These are phyloP conservation scores for Fabrea salina DNA, from an alignment of 169 alveolate genomes.

Conservation along the genomic window DNA sequence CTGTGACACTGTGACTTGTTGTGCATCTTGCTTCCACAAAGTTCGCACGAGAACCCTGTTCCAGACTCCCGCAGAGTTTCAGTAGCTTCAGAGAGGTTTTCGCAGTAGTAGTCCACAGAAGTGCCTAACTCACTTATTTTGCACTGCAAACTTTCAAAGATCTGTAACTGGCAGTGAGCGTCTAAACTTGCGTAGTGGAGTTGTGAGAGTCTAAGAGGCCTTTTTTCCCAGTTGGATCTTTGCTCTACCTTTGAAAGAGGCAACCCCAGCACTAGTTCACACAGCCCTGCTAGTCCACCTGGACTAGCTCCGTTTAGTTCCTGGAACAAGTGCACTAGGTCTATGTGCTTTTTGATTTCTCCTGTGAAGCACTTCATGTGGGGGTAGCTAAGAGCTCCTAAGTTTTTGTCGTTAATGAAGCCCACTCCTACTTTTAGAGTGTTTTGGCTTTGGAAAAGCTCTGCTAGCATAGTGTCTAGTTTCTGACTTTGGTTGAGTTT, in stretches of 20 bases:
- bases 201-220: slow-evolving; percentile 82
- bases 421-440: background rate
- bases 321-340: background rate
- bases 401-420: slow-evolving; percentile 1
- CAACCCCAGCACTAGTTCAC: slow-evolving; percentile 59
- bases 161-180: slow-evolving; percentile 57
- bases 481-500: background rate
- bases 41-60: no score
- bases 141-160: background rate
- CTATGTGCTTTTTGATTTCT: background rate
- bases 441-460: background rate
- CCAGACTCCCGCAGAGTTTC: no score
- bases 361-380: background rate
- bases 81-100: background rate
- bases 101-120: background rate
- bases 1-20: background rate
- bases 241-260: slow-evolving; percentile 77
- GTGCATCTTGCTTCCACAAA: background rate
- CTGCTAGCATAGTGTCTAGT: background rate
- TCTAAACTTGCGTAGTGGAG: slow-evolving; percentile 83
- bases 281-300: slow-evolving; percentile 64
- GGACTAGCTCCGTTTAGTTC: background rate
- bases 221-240: slow-evolving; percentile 85
- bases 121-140: background rate
- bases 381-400: slow-evolving; percentile 1